Base-by-base conservation (phyloP, 768 basidiomycete species). In the Lactifluus echinatus region DNA sequence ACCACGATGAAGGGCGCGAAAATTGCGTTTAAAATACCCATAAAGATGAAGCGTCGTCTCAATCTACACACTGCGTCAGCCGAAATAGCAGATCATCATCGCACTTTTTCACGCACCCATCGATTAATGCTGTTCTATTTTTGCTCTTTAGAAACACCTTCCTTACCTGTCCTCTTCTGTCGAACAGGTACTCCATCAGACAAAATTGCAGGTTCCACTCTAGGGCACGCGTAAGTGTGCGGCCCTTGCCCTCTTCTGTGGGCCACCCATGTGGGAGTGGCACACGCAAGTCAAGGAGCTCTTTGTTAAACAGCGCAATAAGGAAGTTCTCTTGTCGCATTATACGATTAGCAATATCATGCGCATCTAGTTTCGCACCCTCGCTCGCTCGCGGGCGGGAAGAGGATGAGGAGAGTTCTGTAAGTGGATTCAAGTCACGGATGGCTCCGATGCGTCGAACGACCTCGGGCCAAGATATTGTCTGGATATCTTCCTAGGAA, bases 181-280 rank as follows among this genome's bases (percentile, higher is more conserved):
- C 95, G 65, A 97, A 99, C 40, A 98, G 72, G 68, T 92, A 98
- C 57, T 89, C 93, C 83, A 97, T 85, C 65, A 99, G 73, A 68
- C 94, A 98, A 67, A 94, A 96, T 49, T 92, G 74, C 52, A 99
- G 72, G 70, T 99, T 99, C 96, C 96, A 99, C 69, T 98, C 95
- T 65, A 99, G 69, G 5, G 92, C 89, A 64, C 85, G 82, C 4
- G 95, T 99, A 36, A 99, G 70, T 66, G 85, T 82, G 63, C 80
- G 86, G 5, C 87, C 87, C 68, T 87, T 85, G 14, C 84, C 81
- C 29, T 83, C 76, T 53, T 77, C 78, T 53, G 73, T 67, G 52
- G 85, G 77, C 12, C 72, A 75, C 61, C 79, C 76, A 21, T 63
- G 69, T 5, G 93, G 94, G 26, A 93, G 66, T 2, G 96, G 91